Conservation (phyloP, 2,329 filamentous ascomycete species). For the Xylogone sp. region DNA sequence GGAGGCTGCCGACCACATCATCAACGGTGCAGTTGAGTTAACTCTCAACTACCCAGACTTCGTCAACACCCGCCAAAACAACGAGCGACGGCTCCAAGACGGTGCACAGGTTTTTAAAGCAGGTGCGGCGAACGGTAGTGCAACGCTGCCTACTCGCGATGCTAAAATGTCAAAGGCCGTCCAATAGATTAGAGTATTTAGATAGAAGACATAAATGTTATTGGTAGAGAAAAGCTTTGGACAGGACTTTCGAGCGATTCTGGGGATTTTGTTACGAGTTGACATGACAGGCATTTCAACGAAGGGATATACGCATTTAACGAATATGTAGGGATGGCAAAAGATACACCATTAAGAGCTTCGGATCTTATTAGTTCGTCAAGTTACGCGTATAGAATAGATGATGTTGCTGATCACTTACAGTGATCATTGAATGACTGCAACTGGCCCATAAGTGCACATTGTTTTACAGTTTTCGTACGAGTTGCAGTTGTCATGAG, state of each 20-base stretch:
- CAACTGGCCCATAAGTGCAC: too few relatives aligned
- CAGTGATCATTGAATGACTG: too few relatives aligned
- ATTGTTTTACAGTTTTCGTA: too few relatives aligned
- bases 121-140: not conserved
- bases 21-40: slow-evolving; percentile 68
- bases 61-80: slow-evolving; percentile 52
- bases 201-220: not conserved
- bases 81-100: slow-evolving; percentile 32
- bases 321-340: not conserved
- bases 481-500: too few relatives aligned
- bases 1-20: slow-evolving; percentile 69
- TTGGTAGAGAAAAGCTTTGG: not conserved
- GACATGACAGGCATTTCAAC: not conserved
- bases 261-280: not conserved
- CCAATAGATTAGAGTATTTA: slow-evolving; percentile 20
- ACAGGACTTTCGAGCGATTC: not conserved
- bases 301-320: not conserved
- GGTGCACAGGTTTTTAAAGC: slow-evolving; percentile 27
- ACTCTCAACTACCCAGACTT: slow-evolving; percentile 79
- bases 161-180: slow-evolving; percentile 31
- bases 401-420: not conserved
- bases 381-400: not conserved
- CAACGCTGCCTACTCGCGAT: slow-evolving; percentile 20
- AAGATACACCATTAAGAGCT: not conserved
- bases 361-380: not conserved